Conservation (phyloP, 2,329 filamentous ascomycete species). For the Ramularia endophylla region DNA sequence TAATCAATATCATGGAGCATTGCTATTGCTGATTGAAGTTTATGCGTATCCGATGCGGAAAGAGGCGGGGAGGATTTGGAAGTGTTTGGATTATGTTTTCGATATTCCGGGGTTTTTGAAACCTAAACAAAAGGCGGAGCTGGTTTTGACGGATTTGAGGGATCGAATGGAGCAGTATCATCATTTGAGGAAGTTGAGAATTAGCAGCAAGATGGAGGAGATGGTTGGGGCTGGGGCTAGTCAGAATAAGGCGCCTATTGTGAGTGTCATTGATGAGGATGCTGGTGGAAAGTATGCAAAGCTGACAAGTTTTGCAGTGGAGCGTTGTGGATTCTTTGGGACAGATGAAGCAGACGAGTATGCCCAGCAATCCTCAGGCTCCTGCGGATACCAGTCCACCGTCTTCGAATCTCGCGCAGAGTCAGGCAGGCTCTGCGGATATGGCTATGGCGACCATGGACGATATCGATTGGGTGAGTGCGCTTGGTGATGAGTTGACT, state of each 20-base stretch:
- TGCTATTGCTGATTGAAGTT: conserved; percentile 63
- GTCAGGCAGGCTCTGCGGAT: conserved; percentile 6
- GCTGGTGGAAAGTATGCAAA: background rate
- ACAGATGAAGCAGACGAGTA: conserved; percentile 12
- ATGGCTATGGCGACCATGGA: conserved; percentile 36
- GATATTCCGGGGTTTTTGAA: conserved; percentile 49
- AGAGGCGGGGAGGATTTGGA: conserved; percentile 63
- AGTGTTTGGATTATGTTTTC: conserved; percentile 66
- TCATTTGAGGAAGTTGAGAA: conserved; percentile 47
- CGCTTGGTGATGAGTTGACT: background rate
- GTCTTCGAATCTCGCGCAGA: conserved; percentile 4
- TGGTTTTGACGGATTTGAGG: conserved; percentile 57
- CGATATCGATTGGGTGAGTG: conserved; percentile 61
- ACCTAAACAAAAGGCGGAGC: conserved; percentile 53
- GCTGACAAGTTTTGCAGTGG: background rate
- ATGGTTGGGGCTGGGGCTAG: conserved; percentile 14
- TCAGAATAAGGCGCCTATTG: background rate
- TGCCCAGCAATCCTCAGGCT: conserved; percentile 7
- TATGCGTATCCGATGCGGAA: conserved; percentile 53
- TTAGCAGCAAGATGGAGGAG: conserved; percentile 28
- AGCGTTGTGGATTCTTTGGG: conserved; percentile 7
- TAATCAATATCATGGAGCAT: conserved; percentile 65
- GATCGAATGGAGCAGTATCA: conserved; percentile 56
- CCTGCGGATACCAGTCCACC: conserved; percentile 24
- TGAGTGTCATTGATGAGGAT: background rate